These are phyloP conservation scores for Mycena sanguinolenta DNA, from an alignment of 768 basidiomycete species.

Conservation along the genomic window DNA sequence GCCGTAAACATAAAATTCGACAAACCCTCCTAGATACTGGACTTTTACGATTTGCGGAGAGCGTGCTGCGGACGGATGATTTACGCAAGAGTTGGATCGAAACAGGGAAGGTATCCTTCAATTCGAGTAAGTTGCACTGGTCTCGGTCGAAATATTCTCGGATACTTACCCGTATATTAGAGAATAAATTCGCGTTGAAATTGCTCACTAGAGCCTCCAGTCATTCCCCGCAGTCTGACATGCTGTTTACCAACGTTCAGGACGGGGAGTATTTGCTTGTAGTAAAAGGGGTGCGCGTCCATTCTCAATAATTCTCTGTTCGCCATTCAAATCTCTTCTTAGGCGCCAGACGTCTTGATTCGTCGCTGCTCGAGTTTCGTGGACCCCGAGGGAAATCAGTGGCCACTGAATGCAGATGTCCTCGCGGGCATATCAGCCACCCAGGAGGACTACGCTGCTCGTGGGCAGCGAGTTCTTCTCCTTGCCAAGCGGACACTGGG, in stretches of 20 bases:
- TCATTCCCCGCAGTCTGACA: background rate
- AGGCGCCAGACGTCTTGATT: constrained; percentile 65
- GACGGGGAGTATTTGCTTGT: constrained; percentile 49
- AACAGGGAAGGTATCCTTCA: constrained; percentile 53
- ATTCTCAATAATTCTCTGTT: background rate
- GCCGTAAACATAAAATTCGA: background rate
- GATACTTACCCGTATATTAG: constrained; percentile 10
- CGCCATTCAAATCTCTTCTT: background rate
- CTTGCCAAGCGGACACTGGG: constrained; percentile 62
- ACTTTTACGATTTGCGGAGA: constrained; percentile 64
- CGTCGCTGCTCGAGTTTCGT: constrained; percentile 56
- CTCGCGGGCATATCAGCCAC: constrained; percentile 48
- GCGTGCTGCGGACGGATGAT: constrained; percentile 43
- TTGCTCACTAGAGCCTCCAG: constrained; percentile 41
- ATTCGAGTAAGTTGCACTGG: constrained; percentile 48
- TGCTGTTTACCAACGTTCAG: constrained; percentile 13
- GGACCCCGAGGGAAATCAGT: constrained; percentile 50
- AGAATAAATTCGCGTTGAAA: constrained; percentile 71
- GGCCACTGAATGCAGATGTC: constrained; percentile 47
- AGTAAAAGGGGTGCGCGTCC: constrained; percentile 53
- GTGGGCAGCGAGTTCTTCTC: constrained; percentile 74
- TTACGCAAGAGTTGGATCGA: constrained; percentile 51
- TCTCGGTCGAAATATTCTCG: background rate
- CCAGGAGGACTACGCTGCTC: constrained; percentile 64
- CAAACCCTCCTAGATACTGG: constrained; percentile 58